phyloP scores from a whole-genome alignment of 2,329 filamentous ascomycete species.

The Drechslera avenae region DNA sequence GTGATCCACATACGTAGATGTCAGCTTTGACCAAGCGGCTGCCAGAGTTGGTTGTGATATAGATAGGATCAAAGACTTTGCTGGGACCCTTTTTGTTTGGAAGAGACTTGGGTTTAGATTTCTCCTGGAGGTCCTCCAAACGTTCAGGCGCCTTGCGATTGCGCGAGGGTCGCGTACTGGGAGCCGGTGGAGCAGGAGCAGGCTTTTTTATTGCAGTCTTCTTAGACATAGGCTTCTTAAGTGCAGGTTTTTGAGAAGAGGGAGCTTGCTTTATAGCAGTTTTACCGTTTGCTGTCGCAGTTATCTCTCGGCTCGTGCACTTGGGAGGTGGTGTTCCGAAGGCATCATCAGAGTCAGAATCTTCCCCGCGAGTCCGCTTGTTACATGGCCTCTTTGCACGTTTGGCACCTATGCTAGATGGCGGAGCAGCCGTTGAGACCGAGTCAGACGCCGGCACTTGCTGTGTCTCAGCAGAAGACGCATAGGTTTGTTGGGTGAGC shows the following conservation, averaged over 20 bases:
- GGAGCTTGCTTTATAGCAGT: not conserved
- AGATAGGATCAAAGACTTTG: constrained; percentile 39
- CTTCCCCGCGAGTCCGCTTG: constrained; percentile 18
- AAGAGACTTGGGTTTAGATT: constrained; percentile 10
- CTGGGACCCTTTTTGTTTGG: constrained; percentile 15
- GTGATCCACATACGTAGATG: constrained; percentile 27
- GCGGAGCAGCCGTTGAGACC: not conserved
- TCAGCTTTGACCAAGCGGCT: constrained; percentile 41
- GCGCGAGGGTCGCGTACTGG: constrained; percentile 30
- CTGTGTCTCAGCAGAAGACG: not conserved
- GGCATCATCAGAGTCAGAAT: not conserved
- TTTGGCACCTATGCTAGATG: constrained; percentile 5
- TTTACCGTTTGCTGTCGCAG: constrained; percentile 1
- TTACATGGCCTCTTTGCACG: not conserved
- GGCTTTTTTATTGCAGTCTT: constrained; percentile 13
- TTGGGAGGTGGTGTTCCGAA: constrained; percentile 15
- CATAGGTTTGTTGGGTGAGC: not conserved
- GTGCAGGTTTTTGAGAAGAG: constrained; percentile 7
- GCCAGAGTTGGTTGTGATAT: constrained; percentile 39
- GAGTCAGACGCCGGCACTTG: not conserved
- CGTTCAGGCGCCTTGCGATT: constrained; percentile 38
- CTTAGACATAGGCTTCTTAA: constrained; percentile 10
- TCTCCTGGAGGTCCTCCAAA: constrained; percentile 19
- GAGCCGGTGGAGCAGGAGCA: constrained; percentile 8
- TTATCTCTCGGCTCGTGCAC: constrained; percentile 2